Evolutionary conservation across 257 asterid genomes (phyloP).

Genomic region (Rhazya stricta): DNA sequence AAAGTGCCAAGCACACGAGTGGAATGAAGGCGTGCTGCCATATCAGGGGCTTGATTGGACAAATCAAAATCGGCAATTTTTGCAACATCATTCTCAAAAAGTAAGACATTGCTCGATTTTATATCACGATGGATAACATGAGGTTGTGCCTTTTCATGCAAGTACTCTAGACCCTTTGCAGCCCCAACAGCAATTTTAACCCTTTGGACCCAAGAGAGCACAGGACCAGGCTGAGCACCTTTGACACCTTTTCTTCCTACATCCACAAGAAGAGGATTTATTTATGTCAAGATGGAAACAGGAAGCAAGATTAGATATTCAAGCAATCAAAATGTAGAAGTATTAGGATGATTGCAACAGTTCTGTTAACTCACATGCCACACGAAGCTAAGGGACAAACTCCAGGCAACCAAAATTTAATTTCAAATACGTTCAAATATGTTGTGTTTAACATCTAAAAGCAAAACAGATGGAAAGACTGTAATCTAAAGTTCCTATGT

Average conservation of each 20-base stretch:
- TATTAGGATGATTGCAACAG: not conserved
- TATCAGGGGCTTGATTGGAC: conserved; percentile 76
- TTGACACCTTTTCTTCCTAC: conserved; percentile 74
- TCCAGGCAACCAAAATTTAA: not conserved
- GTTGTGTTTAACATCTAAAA: not conserved
- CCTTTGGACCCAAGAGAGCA: conserved; percentile 59
- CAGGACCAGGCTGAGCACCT: conserved; percentile 81
- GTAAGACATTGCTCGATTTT: conserved; percentile 71
- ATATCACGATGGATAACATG: conserved; percentile 72
- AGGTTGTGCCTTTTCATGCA: conserved; percentile 73
- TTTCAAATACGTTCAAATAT: not conserved
- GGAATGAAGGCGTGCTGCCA: conserved; percentile 84
- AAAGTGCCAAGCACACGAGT: conserved; percentile 85
- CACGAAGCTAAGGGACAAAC: not conserved
- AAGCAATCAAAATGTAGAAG: not conserved
- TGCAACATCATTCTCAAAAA: conserved; percentile 65
- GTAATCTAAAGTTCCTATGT: not conserved
- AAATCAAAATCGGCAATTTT: conserved; percentile 78
- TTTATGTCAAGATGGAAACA: conserved; percentile 1
- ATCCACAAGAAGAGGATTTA: conserved; percentile 10
- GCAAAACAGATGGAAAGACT: not conserved
- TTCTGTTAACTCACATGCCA: not conserved
- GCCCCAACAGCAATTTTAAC: conserved; percentile 80
- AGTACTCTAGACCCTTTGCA: conserved; percentile 71
- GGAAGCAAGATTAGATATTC: conserved; percentile 1